Evolutionary conservation across 495 filamentous ascomycete species (phyloP).

Genomic region (Chlorociboria aeruginascens): DNA sequence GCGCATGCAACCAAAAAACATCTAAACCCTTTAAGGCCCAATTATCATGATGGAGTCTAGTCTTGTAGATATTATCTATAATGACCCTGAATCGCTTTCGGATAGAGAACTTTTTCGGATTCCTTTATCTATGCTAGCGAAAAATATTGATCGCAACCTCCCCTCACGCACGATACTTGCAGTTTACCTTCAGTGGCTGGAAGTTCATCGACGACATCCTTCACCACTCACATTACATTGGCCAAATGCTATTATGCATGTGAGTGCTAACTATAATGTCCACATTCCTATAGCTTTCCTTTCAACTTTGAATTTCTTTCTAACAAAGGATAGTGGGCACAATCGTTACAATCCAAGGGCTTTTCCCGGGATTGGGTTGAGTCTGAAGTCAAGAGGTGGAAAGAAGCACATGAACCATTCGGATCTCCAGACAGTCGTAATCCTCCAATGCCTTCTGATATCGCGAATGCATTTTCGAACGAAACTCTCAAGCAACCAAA

Average conservation of each 20-base stretch:
- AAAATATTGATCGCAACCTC: not conserved
- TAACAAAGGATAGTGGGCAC: not conserved
- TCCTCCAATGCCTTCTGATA: slow-evolving; percentile 3
- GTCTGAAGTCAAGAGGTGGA: not conserved
- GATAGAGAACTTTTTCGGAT: slow-evolving; percentile 1
- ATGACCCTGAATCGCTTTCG: not conserved
- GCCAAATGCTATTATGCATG: not conserved
- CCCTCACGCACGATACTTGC: not conserved
- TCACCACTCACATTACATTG: slow-evolving; percentile 1
- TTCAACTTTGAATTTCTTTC: too few species aligned
- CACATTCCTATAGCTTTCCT: too few species aligned
- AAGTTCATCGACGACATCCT: slow-evolving; percentile 6
- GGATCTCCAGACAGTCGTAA: not conserved
- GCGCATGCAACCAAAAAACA: too few species aligned
- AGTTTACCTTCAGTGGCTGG: slow-evolving; percentile 13
- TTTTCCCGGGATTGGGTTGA: not conserved
- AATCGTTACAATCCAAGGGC: not conserved
- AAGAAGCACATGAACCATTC: not conserved
- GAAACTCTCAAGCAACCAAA: not conserved
- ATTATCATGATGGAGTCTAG: too few species aligned
- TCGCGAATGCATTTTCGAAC: not conserved
- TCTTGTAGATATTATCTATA: not conserved
- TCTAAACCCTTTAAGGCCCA: too few species aligned
- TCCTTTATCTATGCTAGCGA: slow-evolving; percentile 2
- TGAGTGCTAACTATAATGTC: too few species aligned